Percentiles rank a stretch among this genome's conserved stretches.
Evolutionary conservation across 139 green algal species (phyloP).

Genomic region (Diplosphaera chodatii): DNA sequence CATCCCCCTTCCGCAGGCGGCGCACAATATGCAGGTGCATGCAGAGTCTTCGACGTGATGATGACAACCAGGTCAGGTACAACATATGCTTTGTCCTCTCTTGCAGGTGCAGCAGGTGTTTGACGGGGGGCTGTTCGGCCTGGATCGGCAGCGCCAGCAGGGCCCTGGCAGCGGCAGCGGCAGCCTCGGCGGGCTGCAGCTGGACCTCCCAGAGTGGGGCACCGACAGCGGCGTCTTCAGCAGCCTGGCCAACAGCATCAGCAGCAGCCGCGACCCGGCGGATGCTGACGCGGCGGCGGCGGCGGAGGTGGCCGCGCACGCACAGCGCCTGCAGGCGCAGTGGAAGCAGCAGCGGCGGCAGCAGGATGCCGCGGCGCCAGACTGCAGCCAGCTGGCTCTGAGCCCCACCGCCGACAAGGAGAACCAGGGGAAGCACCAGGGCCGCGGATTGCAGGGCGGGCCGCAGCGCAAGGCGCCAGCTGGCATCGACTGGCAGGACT

Average conservation of each 20-base stretch:
- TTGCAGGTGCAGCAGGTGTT: background rate
- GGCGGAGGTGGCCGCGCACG: too few relatives aligned
- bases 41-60: too few relatives aligned
- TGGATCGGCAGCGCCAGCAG: background rate
- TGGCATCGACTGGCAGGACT: background rate
- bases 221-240: background rate
- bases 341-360: background rate
- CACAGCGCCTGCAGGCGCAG: too few relatives aligned
- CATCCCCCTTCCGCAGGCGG: too few relatives aligned
- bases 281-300: too few relatives aligned
- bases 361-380: background rate
- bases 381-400: background rate
- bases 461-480: background rate
- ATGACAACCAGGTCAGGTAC: too few relatives aligned
- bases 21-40: too few relatives aligned
- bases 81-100: too few relatives aligned
- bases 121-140: background rate
- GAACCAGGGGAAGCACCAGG: background rate
- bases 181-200: background rate
- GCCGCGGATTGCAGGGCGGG: background rate
- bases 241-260: background rate
- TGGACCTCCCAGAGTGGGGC: background rate
- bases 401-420: background rate
- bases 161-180: background rate
- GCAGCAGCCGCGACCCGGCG: too few relatives aligned